A percentile compares a stretch with the other conserved stretches of the same genome.
phyloP scores from a whole-genome alignment of 192 early-diverging fungal genomes.

The Spinellus fusiger region DNA sequence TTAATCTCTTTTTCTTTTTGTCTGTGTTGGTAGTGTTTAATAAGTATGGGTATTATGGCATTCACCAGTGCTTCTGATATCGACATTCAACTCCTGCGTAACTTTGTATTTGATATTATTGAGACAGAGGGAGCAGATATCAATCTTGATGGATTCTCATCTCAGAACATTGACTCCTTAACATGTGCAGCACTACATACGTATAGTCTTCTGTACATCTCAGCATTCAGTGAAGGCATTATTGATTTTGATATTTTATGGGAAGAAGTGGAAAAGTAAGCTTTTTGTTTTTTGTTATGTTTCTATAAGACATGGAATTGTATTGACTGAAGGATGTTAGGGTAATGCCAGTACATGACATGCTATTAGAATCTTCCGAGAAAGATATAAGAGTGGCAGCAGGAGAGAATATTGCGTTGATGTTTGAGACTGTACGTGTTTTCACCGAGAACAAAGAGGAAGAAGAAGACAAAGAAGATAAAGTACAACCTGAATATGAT shows the following conservation, averaged over 20 bases:
- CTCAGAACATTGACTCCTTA: constrained; percentile 14
- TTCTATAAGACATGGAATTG: background rate
- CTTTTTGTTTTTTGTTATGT: background rate
- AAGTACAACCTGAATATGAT: constrained; percentile 42
- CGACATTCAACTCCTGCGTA: constrained; percentile 13
- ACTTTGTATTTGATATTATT: constrained; percentile 27
- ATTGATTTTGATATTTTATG: constrained; percentile 23
- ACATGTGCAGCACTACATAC: constrained; percentile 12
- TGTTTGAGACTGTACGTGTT: constrained; percentile 52
- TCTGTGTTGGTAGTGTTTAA: constrained; percentile 14
- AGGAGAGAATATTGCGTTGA: constrained; percentile 69
- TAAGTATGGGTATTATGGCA: constrained; percentile 19
- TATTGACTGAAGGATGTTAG: background rate
- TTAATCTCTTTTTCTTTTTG: background rate
- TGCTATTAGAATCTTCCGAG: constrained; percentile 46
- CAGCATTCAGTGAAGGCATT: constrained; percentile 15
- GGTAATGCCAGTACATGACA: constrained; percentile 44
- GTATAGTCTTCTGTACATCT: constrained; percentile 22
- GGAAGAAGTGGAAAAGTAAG: constrained; percentile 36
- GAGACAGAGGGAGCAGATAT: constrained; percentile 24
- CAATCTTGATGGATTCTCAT: constrained; percentile 12
- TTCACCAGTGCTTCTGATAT: constrained; percentile 28
- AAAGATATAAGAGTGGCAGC: constrained; percentile 62
- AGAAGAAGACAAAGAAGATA: constrained; percentile 37
- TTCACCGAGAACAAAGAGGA: constrained; percentile 22